A percentile compares a stretch with the other conserved stretches of the same genome.
Evolutionary conservation across 805 yeast genomes (phyloP).

Genomic region (Saturnispora gosingensis): DNA sequence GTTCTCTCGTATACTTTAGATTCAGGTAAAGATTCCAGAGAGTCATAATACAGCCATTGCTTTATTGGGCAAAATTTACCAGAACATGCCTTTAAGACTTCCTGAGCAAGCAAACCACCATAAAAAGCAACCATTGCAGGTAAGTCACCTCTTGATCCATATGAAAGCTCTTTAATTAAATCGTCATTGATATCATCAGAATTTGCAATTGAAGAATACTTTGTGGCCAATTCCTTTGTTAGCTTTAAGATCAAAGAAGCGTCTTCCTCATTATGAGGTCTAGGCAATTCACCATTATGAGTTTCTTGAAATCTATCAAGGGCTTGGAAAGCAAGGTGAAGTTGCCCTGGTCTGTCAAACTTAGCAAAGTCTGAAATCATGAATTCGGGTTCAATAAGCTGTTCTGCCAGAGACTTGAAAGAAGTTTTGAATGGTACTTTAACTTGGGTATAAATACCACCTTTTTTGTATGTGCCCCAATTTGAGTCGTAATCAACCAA

Average conservation of each 20-base stretch:
- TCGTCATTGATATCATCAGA: conserved; percentile 47
- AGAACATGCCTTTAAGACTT: conserved; percentile 88
- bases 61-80: conserved; percentile 92
- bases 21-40: conserved; percentile 81
- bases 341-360: conserved; percentile 83
- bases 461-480: conserved; percentile 60
- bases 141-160: conserved; percentile 84
- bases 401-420: conserved; percentile 57
- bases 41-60: conserved; percentile 89
- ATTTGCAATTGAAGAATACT: conserved; percentile 46
- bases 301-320: conserved; percentile 60
- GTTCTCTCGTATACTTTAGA: conserved; percentile 48
- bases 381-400: conserved; percentile 69
- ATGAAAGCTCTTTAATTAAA: conserved; percentile 62
- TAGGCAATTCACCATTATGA: conserved; percentile 61
- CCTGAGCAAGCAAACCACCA: conserved; percentile 96
- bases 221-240: conserved; percentile 48
- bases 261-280: conserved; percentile 67
- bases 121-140: conserved; percentile 83
- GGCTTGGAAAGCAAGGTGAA: conserved; percentile 89
- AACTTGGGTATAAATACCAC: conserved; percentile 90
- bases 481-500: conserved; percentile 43
- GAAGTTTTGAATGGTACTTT: conserved; percentile 62
- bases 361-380: conserved; percentile 85
- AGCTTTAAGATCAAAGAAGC: conserved; percentile 55